Conservation (phyloP, 257 asterid genomes). For the Gentiana macrophylla region DNA sequence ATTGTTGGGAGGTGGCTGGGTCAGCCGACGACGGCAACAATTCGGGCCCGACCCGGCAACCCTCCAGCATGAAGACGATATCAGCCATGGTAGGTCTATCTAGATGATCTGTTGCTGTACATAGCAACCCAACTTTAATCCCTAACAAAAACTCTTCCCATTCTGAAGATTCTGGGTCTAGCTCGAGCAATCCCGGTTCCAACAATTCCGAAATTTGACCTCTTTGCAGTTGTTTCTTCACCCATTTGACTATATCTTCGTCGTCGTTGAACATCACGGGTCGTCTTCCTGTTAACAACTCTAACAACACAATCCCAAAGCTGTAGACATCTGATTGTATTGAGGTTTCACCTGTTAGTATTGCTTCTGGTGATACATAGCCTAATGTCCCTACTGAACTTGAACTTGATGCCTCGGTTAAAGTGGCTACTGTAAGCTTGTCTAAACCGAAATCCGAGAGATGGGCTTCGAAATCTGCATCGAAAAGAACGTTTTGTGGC, state of each 20-base stretch:
- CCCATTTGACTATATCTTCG: conserved; percentile 73
- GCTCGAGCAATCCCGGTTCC: conserved; percentile 66
- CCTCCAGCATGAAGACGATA: conserved; percentile 70
- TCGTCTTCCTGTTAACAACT: conserved; percentile 56
- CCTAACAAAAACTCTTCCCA: conserved; percentile 81
- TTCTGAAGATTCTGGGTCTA: conserved; percentile 72
- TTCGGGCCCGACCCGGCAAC: conserved; percentile 65
- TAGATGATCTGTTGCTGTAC: conserved; percentile 59
- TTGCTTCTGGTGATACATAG: conserved; percentile 47
- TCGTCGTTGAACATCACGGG: conserved; percentile 63
- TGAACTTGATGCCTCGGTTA: conserved; percentile 43
- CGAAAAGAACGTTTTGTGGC: conserved; percentile 60
- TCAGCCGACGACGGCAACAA: conserved; percentile 47
- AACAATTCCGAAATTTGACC: conserved; percentile 62
- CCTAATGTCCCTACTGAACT: conserved; percentile 50
- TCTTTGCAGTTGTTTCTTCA: conserved; percentile 52
- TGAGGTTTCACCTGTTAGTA: conserved; percentile 29
- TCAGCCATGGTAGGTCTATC: conserved; percentile 68
- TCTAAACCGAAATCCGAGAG: conserved; percentile 56
- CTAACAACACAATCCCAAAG: conserved; percentile 58
- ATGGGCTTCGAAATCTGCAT: conserved; percentile 78
- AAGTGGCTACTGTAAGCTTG: conserved; percentile 28
- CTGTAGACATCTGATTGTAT: conserved; percentile 57
- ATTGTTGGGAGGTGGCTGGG: conserved; percentile 53
- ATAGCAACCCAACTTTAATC: conserved; percentile 64